Evolutionary conservation across 495 filamentous ascomycete species (phyloP), one percentile per base, ranked within the genome.

Genomic region (Penicillium steckii): DNA sequence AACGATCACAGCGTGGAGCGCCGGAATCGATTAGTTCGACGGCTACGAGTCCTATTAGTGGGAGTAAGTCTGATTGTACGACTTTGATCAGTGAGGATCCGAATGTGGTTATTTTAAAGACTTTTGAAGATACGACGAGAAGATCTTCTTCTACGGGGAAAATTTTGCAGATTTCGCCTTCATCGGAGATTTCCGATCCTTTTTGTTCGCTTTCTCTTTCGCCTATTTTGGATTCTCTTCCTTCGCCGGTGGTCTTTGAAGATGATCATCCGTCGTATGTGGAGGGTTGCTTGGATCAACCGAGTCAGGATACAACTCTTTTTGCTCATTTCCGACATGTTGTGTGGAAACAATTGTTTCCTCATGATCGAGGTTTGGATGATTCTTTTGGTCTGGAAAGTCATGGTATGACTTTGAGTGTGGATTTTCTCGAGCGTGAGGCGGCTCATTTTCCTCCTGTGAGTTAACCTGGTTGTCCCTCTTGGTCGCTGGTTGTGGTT

Each of bases 361-460:
- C 54, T 10, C 61, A 56, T 32, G 52, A 62, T 40, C 58, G 60
- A 10, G 40, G 47, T 4, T 22, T 57, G 21, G 56, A 57, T 48
- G 61, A 65, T 44, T 62, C 64, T 3, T 60, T 46, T 32, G 58
- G 61, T 10, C 46, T 50, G 6, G 58, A 65, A 23, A 56, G 56
- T 29, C 59, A 64, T 55, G 59, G 63, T 17, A 61, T 64, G 60
- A 61, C 57, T 23, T 43, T 74, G 44, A 67, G 64, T 26, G 69
- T 68, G 23, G 78, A 79, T 30, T 64, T 79, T 13, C 72, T 82
- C 18, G 80, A 80, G 59, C 60, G 67, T 25, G 67, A 75, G 49
- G 79, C 78, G 43, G 70, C 68, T 17, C 69, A 50, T 48, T 82
- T 78, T 55, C 76, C 71, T 64, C 79, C 77, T 23, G 80, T 83